Conservation (phyloP, 2,329 filamentous ascomycete genomes). For the Talaromyces pinophilus region DNA sequence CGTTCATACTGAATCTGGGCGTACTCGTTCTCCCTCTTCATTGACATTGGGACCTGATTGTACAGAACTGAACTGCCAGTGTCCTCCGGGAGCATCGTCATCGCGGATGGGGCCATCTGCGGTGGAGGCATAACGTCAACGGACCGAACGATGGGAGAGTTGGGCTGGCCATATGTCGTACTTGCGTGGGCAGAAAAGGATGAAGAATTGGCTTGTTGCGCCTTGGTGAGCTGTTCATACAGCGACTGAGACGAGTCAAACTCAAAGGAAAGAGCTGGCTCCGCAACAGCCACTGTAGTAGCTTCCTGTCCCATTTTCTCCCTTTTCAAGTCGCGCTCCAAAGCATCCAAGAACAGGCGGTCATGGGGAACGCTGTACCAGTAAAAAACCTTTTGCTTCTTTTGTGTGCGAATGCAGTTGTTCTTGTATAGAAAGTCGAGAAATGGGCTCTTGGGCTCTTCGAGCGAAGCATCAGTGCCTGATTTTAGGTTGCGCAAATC, state of each 20-base stretch:
- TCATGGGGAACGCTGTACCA: conserved; percentile 99
- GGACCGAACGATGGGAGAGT: conserved; percentile 84
- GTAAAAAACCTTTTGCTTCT: conserved; percentile 99
- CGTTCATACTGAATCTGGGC: conserved; percentile 84
- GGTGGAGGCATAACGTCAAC: conserved; percentile 84
- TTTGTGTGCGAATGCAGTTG: conserved; percentile 99
- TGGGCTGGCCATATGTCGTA: conserved; percentile 66
- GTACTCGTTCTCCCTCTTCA: conserved; percentile 89
- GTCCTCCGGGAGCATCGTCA: conserved; percentile 63
- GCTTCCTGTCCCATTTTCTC: conserved; percentile 99
- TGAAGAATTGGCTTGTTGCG: conserved; percentile 96
- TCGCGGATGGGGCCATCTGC: conserved; percentile 70
- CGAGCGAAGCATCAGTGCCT: conserved; percentile 93
- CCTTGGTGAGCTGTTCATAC: conserved; percentile 98
- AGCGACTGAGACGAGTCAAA: conserved; percentile 99
- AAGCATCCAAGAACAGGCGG: conserved; percentile 91
- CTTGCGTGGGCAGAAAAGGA: conserved; percentile 84
- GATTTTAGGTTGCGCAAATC: conserved; percentile 98
- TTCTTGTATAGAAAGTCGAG: conserved; percentile 99
- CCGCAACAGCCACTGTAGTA: conserved; percentile 93
- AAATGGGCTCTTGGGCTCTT: conserved; percentile 98
- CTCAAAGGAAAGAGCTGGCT: conserved; percentile 96
- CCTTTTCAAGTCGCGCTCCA: conserved; percentile 95
- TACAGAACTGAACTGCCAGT: conserved; percentile 69
- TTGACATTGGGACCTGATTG: conserved; percentile 68